These are phyloP conservation scores for Clavispora santaluciae DNA, from an alignment of 805 yeast genomes.

Conservation along the genomic window DNA sequence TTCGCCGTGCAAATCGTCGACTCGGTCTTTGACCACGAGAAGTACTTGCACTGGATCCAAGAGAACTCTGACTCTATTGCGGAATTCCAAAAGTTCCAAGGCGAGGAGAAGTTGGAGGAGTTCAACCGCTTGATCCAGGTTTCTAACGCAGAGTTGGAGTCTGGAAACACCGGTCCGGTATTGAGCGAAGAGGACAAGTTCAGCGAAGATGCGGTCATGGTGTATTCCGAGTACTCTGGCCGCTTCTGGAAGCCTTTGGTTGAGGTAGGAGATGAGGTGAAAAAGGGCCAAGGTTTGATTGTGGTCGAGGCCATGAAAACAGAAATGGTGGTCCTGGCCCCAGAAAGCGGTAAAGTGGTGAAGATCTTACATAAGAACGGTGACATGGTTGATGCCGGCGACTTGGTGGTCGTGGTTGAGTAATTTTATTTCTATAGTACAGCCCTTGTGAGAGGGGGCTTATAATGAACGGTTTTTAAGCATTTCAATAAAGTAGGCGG, in stretches of 20 bases:
- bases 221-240: conserved; percentile 95
- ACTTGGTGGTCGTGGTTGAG: conserved; percentile 79
- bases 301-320: conserved; percentile 98
- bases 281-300: conserved; percentile 71
- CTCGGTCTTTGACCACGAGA: conserved; percentile 74
- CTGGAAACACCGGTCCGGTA: conserved; percentile 42
- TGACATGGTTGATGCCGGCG: conserved; percentile 97
- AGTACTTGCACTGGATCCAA: conserved; percentile 74
- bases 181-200: conserved; percentile 47
- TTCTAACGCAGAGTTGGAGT: conserved; percentile 68
- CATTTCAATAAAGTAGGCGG: too few species aligned
- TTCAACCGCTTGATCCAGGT: conserved; percentile 79
- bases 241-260: conserved; percentile 93
- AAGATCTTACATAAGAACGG: conserved; percentile 79
- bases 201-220: conserved; percentile 75
- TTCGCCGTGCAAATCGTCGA: conserved; percentile 73
- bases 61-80: conserved; percentile 70
- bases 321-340: conserved; percentile 83
- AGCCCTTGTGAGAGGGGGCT: conserved; percentile 15
- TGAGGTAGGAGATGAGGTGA: conserved; percentile 69
- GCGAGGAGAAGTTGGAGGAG: conserved; percentile 79
- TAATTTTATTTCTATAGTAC: conserved; percentile 11
- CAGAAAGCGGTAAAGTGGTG: conserved; percentile 64
- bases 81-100: conserved; percentile 59
- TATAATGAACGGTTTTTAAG: conserved; percentile 2